These are phyloP conservation scores for Neonectria neomacrospora DNA, from an alignment of 2,329 filamentous ascomycete species.

Conservation along the genomic window DNA sequence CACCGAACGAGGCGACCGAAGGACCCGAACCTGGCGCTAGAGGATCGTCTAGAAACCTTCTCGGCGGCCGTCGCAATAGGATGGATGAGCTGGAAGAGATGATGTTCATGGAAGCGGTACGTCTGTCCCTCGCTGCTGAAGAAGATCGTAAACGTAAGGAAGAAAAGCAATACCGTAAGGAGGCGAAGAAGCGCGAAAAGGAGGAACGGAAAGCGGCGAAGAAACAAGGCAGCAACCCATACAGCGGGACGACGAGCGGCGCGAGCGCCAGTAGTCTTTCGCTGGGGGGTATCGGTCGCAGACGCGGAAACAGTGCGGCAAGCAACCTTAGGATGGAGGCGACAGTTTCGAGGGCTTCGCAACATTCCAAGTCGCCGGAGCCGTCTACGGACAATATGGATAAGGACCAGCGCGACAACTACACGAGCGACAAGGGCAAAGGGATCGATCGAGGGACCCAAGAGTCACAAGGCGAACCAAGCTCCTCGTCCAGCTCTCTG, in stretches of 20 bases:
- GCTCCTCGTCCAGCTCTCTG: slow-evolving; percentile 53
- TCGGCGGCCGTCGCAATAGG: slow-evolving; percentile 57
- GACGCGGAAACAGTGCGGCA: slow-evolving; percentile 67
- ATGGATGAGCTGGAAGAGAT: slow-evolving; percentile 94
- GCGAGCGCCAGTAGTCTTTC: slow-evolving; percentile 74
- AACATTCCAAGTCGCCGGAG: slow-evolving; percentile 40
- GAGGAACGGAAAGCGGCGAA: slow-evolving; percentile 82
- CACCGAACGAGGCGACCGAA: slow-evolving; percentile 33
- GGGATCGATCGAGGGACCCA: slow-evolving; percentile 66
- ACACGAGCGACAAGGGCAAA: slow-evolving; percentile 71
- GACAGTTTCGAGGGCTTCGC: slow-evolving; percentile 58
- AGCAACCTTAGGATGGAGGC: slow-evolving; percentile 70
- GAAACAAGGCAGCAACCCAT: slow-evolving; percentile 60
- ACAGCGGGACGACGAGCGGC: slow-evolving; percentile 49
- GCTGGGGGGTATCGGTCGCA: slow-evolving; percentile 67
- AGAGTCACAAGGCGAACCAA: slow-evolving; percentile 40
- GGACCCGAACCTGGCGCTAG: slow-evolving; percentile 40
- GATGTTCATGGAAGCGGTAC: slow-evolving; percentile 98
- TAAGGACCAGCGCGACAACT: slow-evolving; percentile 43
- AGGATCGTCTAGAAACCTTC: slow-evolving; percentile 34
- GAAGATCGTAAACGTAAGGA: slow-evolving; percentile 91
- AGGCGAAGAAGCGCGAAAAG: slow-evolving; percentile 86
- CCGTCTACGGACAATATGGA: slow-evolving; percentile 39
- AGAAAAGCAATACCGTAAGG: slow-evolving; percentile 66
- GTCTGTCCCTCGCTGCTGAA: slow-evolving; percentile 89